phyloP scores from a whole-genome alignment of 495 filamentous ascomycete genomes.

The Xylaria flabelliformis region DNA sequence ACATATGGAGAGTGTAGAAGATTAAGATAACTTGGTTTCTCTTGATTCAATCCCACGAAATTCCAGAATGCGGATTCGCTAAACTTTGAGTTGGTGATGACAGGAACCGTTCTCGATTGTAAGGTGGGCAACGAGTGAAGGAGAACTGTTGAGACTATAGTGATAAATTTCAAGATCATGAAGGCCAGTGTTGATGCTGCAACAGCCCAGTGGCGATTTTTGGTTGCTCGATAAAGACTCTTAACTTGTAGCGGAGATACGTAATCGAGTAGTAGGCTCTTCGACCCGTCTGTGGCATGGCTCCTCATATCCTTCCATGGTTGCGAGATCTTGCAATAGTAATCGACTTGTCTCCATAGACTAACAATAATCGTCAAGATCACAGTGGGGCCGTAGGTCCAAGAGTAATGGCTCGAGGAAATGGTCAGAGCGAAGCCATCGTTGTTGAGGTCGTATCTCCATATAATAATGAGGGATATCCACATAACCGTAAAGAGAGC shows the following conservation, averaged over 20 bases:
- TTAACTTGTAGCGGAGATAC: slow-evolving; percentile 12
- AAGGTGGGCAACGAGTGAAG: too few species aligned
- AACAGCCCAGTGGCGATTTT: slow-evolving; percentile 5
- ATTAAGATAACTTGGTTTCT: too few species aligned
- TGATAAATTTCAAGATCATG: background rate
- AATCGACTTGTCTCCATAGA: slow-evolving; percentile 41
- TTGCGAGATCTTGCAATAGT: slow-evolving; percentile 36
- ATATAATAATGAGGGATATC: slow-evolving; percentile 1
- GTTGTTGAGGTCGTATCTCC: background rate
- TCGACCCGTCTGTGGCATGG: slow-evolving; percentile 22
- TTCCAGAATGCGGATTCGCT: too few species aligned
- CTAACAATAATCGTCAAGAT: slow-evolving; percentile 34
- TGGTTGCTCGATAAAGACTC: background rate
- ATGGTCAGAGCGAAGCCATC: slow-evolving; percentile 8
- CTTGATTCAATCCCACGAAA: too few species aligned
- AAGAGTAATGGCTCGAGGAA: slow-evolving; percentile 36
- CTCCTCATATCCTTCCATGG: slow-evolving; percentile 39
- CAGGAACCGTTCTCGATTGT: too few species aligned
- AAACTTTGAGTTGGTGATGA: too few species aligned
- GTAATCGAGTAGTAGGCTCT: slow-evolving; percentile 37
- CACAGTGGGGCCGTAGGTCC: slow-evolving; percentile 40
- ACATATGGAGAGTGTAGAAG: too few species aligned
- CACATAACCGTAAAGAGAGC: background rate
- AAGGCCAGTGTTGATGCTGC: background rate
- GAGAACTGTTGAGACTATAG: background rate